Base-by-base conservation (phyloP, 768 basidiomycete species). In the Suillus brevipes region DNA sequence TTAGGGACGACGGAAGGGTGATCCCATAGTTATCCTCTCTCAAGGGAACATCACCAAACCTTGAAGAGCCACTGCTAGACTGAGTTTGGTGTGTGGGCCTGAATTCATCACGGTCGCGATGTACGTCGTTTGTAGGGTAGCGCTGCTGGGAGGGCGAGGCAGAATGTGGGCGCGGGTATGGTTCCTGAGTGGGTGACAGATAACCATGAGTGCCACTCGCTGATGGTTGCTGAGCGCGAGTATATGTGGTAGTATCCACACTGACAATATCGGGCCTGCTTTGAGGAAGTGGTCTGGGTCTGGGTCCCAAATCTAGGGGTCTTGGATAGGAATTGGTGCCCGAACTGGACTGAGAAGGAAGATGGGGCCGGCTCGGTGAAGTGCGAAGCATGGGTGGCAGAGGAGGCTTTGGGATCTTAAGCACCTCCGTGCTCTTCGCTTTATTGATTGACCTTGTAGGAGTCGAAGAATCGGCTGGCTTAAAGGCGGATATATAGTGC, bases 121-220 rank as follows among this genome's bases (percentile, higher is more conserved):
- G 28, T 20, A 38, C 6, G 6, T 77, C 75, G 47, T 67, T 64
- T 13, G 13, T 47, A 42, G 74, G 69, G 52, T 74, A 71, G 14
- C 77, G 77, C 14, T 71, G 77, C 55, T 76, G 75, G 40, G 74
- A 76, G 38, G 75, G 75, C 49, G 75, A 78, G 20, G 89, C 87
- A 38, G 90, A 90, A 58, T 82, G 85, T 2, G 90, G 87, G 43
- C 89, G 83, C 23, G 85, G 82, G 70, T 82, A 84, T 2, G 88
- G 86, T 1, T 91, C 89, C 60, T 82, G 79, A 62, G 72, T 79
- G 7, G 85, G 81, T 18, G 84, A 83, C 62, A 81, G 74, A 60
- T 78, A 77, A 7, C 74, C 52, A 60, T 69, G 59, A 40, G 66
- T 68, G 23, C 69, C 70, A 28, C 60, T 53, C 10, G 68, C 63